phyloP scores from a whole-genome alignment of 2,329 filamentous ascomycete species.

The Emydomyces testavorans region DNA sequence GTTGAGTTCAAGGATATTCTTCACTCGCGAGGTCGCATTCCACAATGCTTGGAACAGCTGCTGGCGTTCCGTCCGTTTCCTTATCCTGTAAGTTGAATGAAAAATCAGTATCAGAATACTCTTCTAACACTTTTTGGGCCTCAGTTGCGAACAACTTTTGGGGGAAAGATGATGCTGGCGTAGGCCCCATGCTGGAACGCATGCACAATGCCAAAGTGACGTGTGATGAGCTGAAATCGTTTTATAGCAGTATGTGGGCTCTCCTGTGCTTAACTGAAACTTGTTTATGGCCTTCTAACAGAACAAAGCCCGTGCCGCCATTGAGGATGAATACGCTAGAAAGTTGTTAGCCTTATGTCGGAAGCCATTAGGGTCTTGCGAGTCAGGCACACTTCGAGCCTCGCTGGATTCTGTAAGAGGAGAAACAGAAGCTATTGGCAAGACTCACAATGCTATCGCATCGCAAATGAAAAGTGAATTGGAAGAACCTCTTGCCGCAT shows the following conservation, averaged over 20 bases:
- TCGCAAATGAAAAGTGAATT: slow-evolving; percentile 91
- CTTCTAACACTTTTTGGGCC: background rate
- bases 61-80: slow-evolving; percentile 53
- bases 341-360: slow-evolving; percentile 77
- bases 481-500: slow-evolving; percentile 84
- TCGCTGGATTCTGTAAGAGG: slow-evolving; percentile 80
- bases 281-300: background rate
- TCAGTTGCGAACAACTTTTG: slow-evolving; percentile 96
- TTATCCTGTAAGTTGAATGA: slow-evolving; percentile 48
- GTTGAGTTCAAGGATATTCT: background rate
- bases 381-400: slow-evolving; percentile 67
- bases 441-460: slow-evolving; percentile 81
- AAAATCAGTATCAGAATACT: background rate
- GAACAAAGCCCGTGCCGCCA: slow-evolving; percentile 62
- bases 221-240: slow-evolving; percentile 81
- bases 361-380: slow-evolving; percentile 79
- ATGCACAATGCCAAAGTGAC: slow-evolving; percentile 93
- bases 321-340: slow-evolving; percentile 92
- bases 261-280: background rate
- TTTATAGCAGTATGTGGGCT: slow-evolving; percentile 60
- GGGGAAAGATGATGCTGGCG: slow-evolving; percentile 97
- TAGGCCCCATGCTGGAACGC: slow-evolving; percentile 78
- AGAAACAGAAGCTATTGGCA: slow-evolving; percentile 87
- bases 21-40: background rate
- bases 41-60: slow-evolving; percentile 49